phyloP scores from a whole-genome alignment of 2,329 filamentous ascomycete species.

The Emmonsiellopsis sp. region DNA sequence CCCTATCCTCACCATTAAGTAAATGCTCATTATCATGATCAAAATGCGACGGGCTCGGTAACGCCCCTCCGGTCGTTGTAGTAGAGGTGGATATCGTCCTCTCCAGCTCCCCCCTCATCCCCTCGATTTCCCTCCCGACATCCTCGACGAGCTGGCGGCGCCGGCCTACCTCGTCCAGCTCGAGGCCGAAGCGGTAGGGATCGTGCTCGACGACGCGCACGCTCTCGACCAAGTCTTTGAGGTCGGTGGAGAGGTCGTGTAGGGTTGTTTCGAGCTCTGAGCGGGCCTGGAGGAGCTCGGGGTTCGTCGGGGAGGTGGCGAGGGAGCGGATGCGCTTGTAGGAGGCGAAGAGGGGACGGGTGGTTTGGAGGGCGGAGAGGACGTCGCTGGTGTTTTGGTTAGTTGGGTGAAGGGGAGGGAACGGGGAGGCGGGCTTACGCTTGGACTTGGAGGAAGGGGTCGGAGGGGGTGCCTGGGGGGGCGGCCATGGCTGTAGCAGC shows the following conservation, averaged over 20 bases:
- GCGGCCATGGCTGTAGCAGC: conserved; percentile 18
- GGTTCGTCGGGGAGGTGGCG: conserved; percentile 59
- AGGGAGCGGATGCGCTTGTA: conserved; percentile 94
- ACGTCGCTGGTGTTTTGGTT: conserved; percentile 59
- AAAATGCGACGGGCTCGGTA: conserved; percentile 53
- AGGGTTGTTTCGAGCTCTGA: conserved; percentile 71
- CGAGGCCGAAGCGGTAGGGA: conserved; percentile 78
- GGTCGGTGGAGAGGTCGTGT: conserved; percentile 69
- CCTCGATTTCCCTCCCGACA: conserved; percentile 77
- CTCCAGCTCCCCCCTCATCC: conserved; percentile 75
- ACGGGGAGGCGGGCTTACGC: conserved; percentile 23
- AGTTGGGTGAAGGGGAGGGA: conserved; percentile 7
- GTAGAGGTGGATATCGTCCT: conserved; percentile 36
- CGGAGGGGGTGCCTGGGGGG: conserved; percentile 17
- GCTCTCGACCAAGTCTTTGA: conserved; percentile 78
- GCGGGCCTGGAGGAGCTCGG: conserved; percentile 56
- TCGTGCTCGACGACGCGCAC: conserved; percentile 81
- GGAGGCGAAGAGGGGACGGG: conserved; percentile 81
- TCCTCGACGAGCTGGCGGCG: conserved; percentile 78
- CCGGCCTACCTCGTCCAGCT: conserved; percentile 70
- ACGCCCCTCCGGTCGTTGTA: conserved; percentile 33
- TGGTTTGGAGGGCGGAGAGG: conserved; percentile 67
- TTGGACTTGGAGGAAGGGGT: conserved; percentile 42
- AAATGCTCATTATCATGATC: conserved; percentile 34
- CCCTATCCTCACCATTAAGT: conserved; percentile 36